Evolutionary conservation across 2,329 filamentous ascomycete species (phyloP).

Genomic region (Cadophora malorum): DNA sequence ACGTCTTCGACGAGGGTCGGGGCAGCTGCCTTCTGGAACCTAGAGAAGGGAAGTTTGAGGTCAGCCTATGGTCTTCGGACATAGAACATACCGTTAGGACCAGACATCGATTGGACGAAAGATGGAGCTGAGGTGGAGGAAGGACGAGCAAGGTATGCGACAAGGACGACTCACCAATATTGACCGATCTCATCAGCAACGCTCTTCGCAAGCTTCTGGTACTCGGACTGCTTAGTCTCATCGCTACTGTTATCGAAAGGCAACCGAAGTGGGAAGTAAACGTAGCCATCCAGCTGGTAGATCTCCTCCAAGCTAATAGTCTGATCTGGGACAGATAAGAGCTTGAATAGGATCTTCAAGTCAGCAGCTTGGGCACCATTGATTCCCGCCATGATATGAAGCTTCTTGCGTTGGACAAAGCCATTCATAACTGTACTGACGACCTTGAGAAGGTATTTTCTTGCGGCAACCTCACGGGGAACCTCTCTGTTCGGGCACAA

Average conservation of each 20-base stretch:
- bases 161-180: not conserved
- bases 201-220: not conserved
- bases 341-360: not conserved
- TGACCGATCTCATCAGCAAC: not conserved
- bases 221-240: not conserved
- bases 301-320: not conserved
- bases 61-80: not conserved
- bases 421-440: not conserved
- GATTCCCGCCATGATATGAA: not conserved
- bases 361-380: not conserved
- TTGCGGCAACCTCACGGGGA: not conserved
- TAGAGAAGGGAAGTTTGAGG: not conserved
- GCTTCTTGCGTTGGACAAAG: not conserved
- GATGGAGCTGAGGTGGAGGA: not conserved
- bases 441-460: not conserved
- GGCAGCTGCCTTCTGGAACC: not conserved
- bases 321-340: not conserved
- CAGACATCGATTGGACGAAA: not conserved
- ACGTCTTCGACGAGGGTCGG: not conserved
- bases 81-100: not conserved
- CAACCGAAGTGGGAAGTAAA: not conserved
- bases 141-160: not conserved
- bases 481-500: not conserved
- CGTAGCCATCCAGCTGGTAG: not conserved
- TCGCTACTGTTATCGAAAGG: not conserved